Percentiles rank a stretch among this genome's conserved stretches.
These are phyloP conservation scores for Mollisiaceae sp. DNA, from an alignment of 2,329 filamentous ascomycete species.

Conservation along the genomic window DNA sequence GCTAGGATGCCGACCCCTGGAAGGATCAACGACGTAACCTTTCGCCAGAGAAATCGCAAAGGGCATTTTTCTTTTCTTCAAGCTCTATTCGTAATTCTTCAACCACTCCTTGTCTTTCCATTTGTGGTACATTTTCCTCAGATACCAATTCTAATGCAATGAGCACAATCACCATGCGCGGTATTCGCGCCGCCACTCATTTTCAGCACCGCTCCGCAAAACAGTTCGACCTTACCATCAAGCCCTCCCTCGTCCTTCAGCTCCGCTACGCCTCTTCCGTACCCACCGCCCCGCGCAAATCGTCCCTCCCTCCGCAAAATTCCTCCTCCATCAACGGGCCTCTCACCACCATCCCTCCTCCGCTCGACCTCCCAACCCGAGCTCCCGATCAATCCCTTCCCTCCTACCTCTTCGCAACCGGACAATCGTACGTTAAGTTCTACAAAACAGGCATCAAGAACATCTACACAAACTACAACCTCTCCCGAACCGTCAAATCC, in stretches of 20 bases:
- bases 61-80: background rate
- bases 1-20: background rate
- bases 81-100: background rate
- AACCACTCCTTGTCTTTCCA: background rate
- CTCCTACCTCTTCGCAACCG: constrained; percentile 46
- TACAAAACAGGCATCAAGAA: constrained; percentile 85
- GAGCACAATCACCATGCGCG: constrained; percentile 34
- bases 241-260: background rate
- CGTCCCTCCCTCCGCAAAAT: constrained; percentile 31
- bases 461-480: constrained; percentile 69
- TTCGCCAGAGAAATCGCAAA: background rate
- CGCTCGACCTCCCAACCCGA: constrained; percentile 66
- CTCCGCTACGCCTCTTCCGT: constrained; percentile 45
- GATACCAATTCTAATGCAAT: constrained; percentile 31
- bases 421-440: constrained; percentile 79
- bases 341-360: constrained; percentile 71
- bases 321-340: constrained; percentile 68
- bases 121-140: background rate
- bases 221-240: background rate
- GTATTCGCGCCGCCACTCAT: constrained; percentile 34
- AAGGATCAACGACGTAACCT: background rate
- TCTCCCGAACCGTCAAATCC: constrained; percentile 50
- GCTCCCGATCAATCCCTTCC: constrained; percentile 50
- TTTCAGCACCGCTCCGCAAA: constrained; percentile 19
- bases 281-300: constrained; percentile 33